phyloP scores from a whole-genome alignment of 345 rosid genomes.

The Citrus trifoliata region DNA sequence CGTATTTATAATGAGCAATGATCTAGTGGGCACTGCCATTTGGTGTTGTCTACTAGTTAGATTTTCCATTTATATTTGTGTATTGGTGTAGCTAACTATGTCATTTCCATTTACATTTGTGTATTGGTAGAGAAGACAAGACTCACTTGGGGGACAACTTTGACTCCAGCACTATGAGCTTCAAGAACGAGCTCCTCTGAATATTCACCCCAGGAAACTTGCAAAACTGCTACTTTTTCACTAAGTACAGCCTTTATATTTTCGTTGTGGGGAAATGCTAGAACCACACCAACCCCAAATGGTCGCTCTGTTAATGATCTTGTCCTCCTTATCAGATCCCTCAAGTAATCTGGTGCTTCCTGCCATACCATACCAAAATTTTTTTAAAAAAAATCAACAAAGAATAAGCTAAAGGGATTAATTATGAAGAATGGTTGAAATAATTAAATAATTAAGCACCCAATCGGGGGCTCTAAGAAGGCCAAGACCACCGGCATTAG shows the following conservation, averaged over 20 bases:
- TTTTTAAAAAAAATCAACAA: not conserved
- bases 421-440: too few species aligned
- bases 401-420: not conserved
- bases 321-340: constrained; percentile 67
- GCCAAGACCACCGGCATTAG: constrained; percentile 84
- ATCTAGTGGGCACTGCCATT: too few species aligned
- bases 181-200: constrained; percentile 55
- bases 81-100: too few species aligned
- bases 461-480: constrained; percentile 83
- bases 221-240: constrained; percentile 75
- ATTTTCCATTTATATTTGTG: too few species aligned
- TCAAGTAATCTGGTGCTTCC: constrained; percentile 70
- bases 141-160: constrained; percentile 81
- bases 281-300: constrained; percentile 71
- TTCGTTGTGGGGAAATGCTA: constrained; percentile 75
- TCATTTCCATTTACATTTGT: too few species aligned
- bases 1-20: too few species aligned
- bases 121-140: not conserved
- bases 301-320: constrained; percentile 65
- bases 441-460: constrained; percentile 33
- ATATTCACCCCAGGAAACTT: constrained; percentile 82
- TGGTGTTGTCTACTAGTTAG: too few species aligned
- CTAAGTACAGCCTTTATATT: constrained; percentile 63
- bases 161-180: constrained; percentile 67
- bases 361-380: constrained; percentile 9